Base-by-base conservation (phyloP, 768 basidiomycete genomes). In the Suillus variegatus region DNA sequence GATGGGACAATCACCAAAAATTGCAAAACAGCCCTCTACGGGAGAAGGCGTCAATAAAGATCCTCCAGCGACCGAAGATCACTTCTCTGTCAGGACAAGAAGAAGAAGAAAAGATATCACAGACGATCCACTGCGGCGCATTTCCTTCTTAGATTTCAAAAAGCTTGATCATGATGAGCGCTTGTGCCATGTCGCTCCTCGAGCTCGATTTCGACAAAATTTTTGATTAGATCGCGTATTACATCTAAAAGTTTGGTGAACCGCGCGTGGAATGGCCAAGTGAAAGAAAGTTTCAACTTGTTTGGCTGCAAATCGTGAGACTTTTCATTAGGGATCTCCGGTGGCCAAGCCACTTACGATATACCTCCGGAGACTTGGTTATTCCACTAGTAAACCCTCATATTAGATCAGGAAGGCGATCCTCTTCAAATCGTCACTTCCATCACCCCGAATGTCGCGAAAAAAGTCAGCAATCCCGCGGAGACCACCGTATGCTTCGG, bases 41-140 rank as follows among this genome's bases (percentile, higher is more conserved):
- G 49, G 22, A 60, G 55, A 43, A 63, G 44, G 40, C 16, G 65
- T 25, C 63, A 60, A 60, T 47, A 43, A 62, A 65, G 54, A 55
- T 61, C 68, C 62, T 68, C 71, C 67, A 60, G 65, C 70, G 28
- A 44, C 32, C 47, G 49, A 60, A 51, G 20, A 38, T 22, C 46
- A 32, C n/a, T 60, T 56, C n/a, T 40, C 57, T 58, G 58, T 43
- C 57, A 60, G 38, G 22, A 58, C 56, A 56, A 58, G 22, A 58
- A 25, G 18, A 8, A 44, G 44, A 44, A 43, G 18, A 43, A 43
- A 46, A 61, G 5, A 41, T 64, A 28, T 57, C 73, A 71, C 73
- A 68, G 65, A 69, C 49, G 51, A 69, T 56, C 65, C 57, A 61
- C 60, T 65, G 65, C 14, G 36, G n/a, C 4, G 32, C 12, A 36